phyloP scores from a whole-genome alignment of 768 basidiomycete genomes.

The Amanita inopinata region DNA sequence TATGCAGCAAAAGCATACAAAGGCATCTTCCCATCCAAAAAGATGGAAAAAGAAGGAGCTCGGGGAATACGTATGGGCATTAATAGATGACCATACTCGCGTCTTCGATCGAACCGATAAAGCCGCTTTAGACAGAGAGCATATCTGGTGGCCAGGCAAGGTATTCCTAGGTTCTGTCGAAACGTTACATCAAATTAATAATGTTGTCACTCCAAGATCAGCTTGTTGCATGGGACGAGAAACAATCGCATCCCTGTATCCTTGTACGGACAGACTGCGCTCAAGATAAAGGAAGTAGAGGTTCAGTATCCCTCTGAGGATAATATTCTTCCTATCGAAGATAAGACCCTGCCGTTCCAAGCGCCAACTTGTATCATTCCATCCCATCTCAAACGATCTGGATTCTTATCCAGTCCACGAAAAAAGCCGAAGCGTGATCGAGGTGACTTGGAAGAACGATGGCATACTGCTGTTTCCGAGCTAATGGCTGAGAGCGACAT shows the following conservation, averaged over 20 bases:
- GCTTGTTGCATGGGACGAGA: conserved; percentile 15
- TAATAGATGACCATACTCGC: conserved; percentile 28
- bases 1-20: conserved; percentile 1
- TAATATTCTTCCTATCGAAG: conserved; percentile 33
- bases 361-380: conserved; percentile 19
- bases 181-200: conserved; percentile 3
- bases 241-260: not conserved
- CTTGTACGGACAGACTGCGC: conserved; percentile 3
- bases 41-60: conserved; percentile 5
- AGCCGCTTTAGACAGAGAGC: conserved; percentile 13
- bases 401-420: conserved; percentile 1
- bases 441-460: conserved; percentile 1
- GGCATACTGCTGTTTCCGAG: conserved; percentile 3
- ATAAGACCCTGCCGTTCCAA: conserved; percentile 28
- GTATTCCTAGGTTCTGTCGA: conserved; percentile 26
- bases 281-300: conserved; percentile 19
- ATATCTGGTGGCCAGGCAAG: conserved; percentile 66
- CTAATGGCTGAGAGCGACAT: not conserved
- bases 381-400: not conserved
- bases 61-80: conserved; percentile 8
- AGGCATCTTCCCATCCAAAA: not conserved
- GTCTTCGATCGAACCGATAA: conserved; percentile 18
- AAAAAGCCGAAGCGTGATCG: conserved; percentile 7
- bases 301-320: conserved; percentile 24
- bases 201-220: conserved; percentile 7